Evolutionary conservation across 2,329 filamentous ascomycete genomes (phyloP).

Genomic region (Pestalotiopsis sp.): DNA sequence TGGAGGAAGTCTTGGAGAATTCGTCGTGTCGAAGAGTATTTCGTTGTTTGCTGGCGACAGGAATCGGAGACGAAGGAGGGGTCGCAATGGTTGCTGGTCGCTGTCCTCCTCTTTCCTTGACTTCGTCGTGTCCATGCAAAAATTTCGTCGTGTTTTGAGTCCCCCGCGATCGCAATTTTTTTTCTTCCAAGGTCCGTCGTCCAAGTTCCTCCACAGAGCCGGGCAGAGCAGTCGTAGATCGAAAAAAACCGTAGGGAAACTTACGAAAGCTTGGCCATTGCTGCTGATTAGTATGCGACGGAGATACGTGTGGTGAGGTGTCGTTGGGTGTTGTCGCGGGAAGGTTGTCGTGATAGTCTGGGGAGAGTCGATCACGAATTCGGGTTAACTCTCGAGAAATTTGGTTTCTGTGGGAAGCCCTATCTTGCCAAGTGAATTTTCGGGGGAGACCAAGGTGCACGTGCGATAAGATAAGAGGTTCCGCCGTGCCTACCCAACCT

Average conservation of each 20-base stretch:
- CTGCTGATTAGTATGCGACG: constrained; percentile 41
- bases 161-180: not conserved
- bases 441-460: not conserved
- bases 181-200: not conserved
- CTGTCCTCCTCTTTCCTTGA: not conserved
- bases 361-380: constrained; percentile 6
- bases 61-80: not conserved
- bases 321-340: constrained; percentile 7
- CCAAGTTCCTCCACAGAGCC: not conserved
- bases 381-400: constrained; percentile 11
- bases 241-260: constrained; percentile 32
- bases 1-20: not conserved
- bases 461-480: constrained; percentile 14
- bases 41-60: not conserved
- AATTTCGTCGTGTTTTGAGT: not conserved
- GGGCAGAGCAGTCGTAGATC: constrained; percentile 9
- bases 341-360: constrained; percentile 5
- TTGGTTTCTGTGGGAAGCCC: constrained; percentile 13
- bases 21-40: not conserved
- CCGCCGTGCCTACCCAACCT: not conserved
- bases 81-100: constrained; percentile 2
- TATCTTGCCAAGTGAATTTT: not conserved
- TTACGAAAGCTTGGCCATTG: constrained; percentile 68
- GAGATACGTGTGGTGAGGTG: constrained; percentile 16
- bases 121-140: not conserved